Evolutionary conservation across 1,139 yeast species (phyloP).

Genomic region (Blastobotrys ciferrii): DNA sequence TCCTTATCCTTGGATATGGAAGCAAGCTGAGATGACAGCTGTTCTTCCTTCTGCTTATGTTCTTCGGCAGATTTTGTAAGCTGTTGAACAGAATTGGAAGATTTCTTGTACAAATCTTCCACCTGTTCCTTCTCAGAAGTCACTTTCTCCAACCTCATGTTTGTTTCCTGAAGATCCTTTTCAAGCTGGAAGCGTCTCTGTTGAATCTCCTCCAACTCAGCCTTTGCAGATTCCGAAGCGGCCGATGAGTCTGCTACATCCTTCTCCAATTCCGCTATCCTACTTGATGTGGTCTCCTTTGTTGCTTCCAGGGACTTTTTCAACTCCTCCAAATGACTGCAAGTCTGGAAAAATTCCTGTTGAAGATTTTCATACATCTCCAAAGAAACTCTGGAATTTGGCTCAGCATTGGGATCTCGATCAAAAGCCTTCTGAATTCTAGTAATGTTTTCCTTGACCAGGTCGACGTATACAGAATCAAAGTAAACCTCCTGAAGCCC

Average conservation of each 20-base stretch:
- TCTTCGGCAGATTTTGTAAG: conserved; percentile 27
- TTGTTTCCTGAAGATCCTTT: conserved; percentile 15
- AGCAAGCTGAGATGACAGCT: conserved; percentile 42
- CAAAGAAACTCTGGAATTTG: conserved; percentile 62
- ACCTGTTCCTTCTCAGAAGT: conserved; percentile 15
- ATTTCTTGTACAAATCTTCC: conserved; percentile 20
- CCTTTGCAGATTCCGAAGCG: conserved; percentile 9
- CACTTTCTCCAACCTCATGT: conserved; percentile 10
- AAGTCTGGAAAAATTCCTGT: conserved; percentile 40
- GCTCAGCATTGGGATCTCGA: conserved; percentile 72
- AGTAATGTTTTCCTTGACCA: conserved; percentile 67
- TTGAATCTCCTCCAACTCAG: conserved; percentile 19
- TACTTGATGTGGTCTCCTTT: conserved; percentile 17
- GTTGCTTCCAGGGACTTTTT: conserved; percentile 25
- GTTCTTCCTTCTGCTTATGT: conserved; percentile 36
- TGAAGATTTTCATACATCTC: conserved; percentile 69
- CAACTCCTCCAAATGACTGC: conserved; percentile 34
- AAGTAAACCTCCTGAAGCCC: conserved; percentile 87
- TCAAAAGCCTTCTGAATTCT: conserved; percentile 70
- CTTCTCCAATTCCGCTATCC: conserved; percentile 12
- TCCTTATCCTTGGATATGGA: conserved; percentile 49
- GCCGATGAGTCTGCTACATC: conserved; percentile 9
- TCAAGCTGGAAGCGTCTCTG: conserved; percentile 18
- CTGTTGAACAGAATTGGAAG: conserved; percentile 21
- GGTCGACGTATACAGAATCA: conserved; percentile 57